Conservation (phyloP, 164 flowering plant species). For the Vitis labrusca region DNA sequence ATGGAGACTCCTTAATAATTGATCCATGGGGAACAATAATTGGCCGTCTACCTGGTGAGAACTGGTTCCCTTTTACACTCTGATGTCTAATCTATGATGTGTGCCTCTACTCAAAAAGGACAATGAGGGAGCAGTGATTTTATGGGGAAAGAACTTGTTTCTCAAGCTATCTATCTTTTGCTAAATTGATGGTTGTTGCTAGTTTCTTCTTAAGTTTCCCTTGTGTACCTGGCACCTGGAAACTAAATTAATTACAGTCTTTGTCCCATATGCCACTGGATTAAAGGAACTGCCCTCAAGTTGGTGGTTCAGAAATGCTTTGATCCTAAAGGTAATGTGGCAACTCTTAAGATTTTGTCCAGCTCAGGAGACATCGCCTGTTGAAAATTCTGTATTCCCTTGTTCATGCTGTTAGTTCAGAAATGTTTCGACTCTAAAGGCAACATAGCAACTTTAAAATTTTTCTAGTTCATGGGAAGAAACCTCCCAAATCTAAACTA, state of each 20-base stretch:
- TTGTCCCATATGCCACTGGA: not conserved
- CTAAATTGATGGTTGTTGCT: no score
- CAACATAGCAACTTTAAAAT: no score
- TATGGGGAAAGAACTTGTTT: not conserved
- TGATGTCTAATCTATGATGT: not conserved
- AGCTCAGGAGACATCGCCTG: no score
- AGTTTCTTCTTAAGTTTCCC: no score
- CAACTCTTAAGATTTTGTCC: not conserved
- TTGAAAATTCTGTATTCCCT: no score
- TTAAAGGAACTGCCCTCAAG: not conserved
- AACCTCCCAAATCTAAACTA: no score
- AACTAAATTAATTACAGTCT: not conserved
- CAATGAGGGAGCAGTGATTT: not conserved
- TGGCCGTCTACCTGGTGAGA: conserved; percentile 73
- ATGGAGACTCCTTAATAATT: conserved; percentile 77
- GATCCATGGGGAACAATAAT: conserved; percentile 94
- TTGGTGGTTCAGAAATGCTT: no score
- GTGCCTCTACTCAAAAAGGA: not conserved
- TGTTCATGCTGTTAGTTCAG: no score
- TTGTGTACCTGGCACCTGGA: not conserved
- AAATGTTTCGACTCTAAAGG: no score
- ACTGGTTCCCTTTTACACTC: not conserved
- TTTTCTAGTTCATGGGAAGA: no score
- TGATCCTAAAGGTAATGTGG: not conserved
- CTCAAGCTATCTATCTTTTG: not conserved